Conservation (phyloP, 495 filamentous ascomycete species). For the Penicillium samsonianum region DNA sequence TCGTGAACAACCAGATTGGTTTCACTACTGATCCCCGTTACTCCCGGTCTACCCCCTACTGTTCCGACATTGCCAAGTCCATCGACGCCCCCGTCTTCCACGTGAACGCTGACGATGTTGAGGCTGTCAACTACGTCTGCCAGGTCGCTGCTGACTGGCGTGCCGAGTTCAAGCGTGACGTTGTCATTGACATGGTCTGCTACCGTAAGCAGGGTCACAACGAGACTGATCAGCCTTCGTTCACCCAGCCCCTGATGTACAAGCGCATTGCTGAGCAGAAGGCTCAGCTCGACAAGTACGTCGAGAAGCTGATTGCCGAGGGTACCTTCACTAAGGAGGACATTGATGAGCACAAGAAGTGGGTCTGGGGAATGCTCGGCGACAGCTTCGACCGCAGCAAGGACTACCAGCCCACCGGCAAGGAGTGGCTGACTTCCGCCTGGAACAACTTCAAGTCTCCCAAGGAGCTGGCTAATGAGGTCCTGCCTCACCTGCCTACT, state of each 20-base stretch:
- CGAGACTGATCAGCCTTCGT: conserved; percentile 98
- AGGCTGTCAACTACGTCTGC: conserved; percentile 97
- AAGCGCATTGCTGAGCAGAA: conserved; percentile 85
- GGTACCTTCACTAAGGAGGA: conserved; percentile 96
- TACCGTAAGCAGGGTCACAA: conserved; percentile 99
- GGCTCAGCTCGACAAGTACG: conserved; percentile 81
- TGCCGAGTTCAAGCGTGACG: conserved; percentile 94
- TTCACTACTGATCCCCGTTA: conserved; percentile 99
- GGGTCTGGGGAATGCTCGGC: conserved; percentile 99
- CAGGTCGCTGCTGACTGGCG: conserved; percentile 96
- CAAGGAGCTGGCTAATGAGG: conserved; percentile 93
- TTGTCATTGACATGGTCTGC: conserved; percentile 97
- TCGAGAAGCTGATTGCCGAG: conserved; percentile 83
- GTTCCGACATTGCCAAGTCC: conserved; percentile 97
- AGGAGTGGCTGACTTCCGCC: conserved; percentile 97
- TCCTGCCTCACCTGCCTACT: conserved; percentile 89
- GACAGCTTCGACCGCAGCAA: conserved; percentile 96
- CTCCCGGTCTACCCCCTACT: conserved; percentile 95
- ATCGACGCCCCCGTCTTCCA: conserved; percentile 99
- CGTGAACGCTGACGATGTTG: conserved; percentile 97
- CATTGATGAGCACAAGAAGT: conserved; percentile 98
- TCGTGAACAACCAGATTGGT: conserved; percentile 99
- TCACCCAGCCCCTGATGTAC: conserved; percentile 99
- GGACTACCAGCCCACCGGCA: conserved; percentile 93
- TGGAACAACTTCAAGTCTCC: conserved; percentile 99